Base-by-base conservation (phyloP, 306 rosid species). In the Pueraria montana region DNA sequence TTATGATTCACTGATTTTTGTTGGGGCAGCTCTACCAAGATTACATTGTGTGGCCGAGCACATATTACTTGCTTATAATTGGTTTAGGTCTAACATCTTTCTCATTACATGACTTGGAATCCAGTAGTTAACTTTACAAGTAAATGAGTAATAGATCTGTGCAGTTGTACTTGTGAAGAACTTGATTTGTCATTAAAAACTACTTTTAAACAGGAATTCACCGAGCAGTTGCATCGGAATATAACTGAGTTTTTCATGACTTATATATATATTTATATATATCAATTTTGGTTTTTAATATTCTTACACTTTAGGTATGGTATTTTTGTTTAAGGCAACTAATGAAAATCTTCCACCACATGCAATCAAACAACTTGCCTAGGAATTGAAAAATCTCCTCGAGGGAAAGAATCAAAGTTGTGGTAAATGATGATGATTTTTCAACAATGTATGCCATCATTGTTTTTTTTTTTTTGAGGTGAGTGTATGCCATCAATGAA, bases 41-140 rank as follows among this genome's bases (percentile, higher is more conserved):
- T 27, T 27, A 27, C 32, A 27, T 27, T 27, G 32, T 3, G 61
- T 76, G 26, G 42, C 32, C 34, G 14, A 17, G 48, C 40, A 53
- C 14, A 65, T 17, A 46, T 4, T 65, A 17, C 38, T 50, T 52
- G 67, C 52, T 6, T 2, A 40, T 27, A 48, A 10, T n/a, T 10
- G 63, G 77, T n/a, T 18, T 10, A 14, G 13, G 53, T 58, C 55
- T 71, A 45, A 30, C 72, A 16, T 80, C n/a, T 62, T 12, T 62
- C n/a, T 53, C 53, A 80, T 43, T 62, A 61, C 34, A 80, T 59
- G 64, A 20, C 73, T 32, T 48, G 40, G 62, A 43, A 46, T 38
- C 48, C 46, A 73, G 61, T 30, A 36, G 21, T 26, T 49, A 74
- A 50, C 17, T 73, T 34, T 49, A 52, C 58, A n/a, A n/a, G n/a